phyloP scores from a whole-genome alignment of 1,284 basidiomycete genomes.

The Ceratorhiza oryzae-sativae region DNA sequence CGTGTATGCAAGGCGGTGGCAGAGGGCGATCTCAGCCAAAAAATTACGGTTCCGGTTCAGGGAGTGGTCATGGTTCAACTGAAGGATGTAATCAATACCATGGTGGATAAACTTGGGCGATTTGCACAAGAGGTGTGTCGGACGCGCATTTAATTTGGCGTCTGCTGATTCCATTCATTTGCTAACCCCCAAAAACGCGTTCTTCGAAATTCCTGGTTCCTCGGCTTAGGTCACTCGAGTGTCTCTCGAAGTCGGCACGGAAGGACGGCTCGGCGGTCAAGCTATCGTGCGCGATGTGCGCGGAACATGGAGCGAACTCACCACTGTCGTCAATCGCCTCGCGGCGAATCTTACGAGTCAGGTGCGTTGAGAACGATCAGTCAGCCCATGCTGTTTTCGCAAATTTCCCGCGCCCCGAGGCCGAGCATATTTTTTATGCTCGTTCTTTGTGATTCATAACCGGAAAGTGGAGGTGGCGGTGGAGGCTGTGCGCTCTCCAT shows the following conservation, averaged over 20 bases:
- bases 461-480: conserved; percentile 12
- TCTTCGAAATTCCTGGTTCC: not conserved
- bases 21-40: conserved; percentile 90
- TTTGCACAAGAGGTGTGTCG: conserved; percentile 69
- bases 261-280: conserved; percentile 92
- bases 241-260: conserved; percentile 90
- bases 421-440: not conserved
- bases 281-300: conserved; percentile 92
- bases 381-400: not conserved
- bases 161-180: not conserved
- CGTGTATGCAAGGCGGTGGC: conserved; percentile 96
- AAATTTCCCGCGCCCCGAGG: not conserved
- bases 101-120: conserved; percentile 85
- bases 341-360: conserved; percentile 96
- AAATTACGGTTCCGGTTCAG: conserved; percentile 95
- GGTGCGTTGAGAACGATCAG: conserved; percentile 40
- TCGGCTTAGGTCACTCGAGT: conserved; percentile 72
- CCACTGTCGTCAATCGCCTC: conserved; percentile 88
- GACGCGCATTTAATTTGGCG: not conserved
- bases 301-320: conserved; percentile 92
- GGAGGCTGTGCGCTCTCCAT: not conserved
- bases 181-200: not conserved
- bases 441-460: not conserved
- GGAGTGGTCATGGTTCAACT: conserved; percentile 97
- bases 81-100: conserved; percentile 97